phyloP scores from a whole-genome alignment of 2,329 filamentous ascomycete species.

The Fusarium annulatum region DNA sequence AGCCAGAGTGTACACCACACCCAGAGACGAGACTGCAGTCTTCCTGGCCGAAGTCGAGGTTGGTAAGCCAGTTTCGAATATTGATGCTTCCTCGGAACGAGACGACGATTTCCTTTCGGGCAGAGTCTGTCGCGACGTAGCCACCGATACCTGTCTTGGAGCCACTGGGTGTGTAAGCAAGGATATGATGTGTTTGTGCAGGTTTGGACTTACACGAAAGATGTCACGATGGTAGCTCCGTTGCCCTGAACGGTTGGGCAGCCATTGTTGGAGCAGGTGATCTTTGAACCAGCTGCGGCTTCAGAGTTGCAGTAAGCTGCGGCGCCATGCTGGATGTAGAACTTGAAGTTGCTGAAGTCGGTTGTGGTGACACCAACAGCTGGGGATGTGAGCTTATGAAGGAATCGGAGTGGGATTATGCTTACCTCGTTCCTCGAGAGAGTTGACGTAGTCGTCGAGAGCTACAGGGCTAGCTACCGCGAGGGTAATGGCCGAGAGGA shows the following conservation, averaged over 20 bases:
- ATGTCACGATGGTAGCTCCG: slow-evolving; percentile 56
- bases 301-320: slow-evolving; percentile 66
- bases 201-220: slow-evolving; percentile 51
- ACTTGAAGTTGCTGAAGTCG: slow-evolving; percentile 55
- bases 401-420: not conserved
- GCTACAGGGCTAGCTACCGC: slow-evolving; percentile 43
- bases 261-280: slow-evolving; percentile 56
- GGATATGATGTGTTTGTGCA: not conserved
- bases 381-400: not conserved
- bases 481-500: slow-evolving; percentile 44
- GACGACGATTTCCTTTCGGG: slow-evolving; percentile 65
- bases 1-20: slow-evolving; percentile 68
- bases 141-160: slow-evolving; percentile 58
- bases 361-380: slow-evolving; percentile 9
- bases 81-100: slow-evolving; percentile 69
- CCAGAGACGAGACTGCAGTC: slow-evolving; percentile 49
- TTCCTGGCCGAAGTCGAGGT: slow-evolving; percentile 53
- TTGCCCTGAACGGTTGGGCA: slow-evolving; percentile 59
- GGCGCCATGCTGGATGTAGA: slow-evolving; percentile 63
- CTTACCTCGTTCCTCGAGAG: slow-evolving; percentile 52
- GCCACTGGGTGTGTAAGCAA: slow-evolving; percentile 50
- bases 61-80: slow-evolving; percentile 70
- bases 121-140: slow-evolving; percentile 62
- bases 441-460: slow-evolving; percentile 42
- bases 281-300: slow-evolving; percentile 49